These are phyloP conservation scores for Blastobotrys chiropterorum DNA, from an alignment of 805 yeast genomes.

Conservation along the genomic window DNA sequence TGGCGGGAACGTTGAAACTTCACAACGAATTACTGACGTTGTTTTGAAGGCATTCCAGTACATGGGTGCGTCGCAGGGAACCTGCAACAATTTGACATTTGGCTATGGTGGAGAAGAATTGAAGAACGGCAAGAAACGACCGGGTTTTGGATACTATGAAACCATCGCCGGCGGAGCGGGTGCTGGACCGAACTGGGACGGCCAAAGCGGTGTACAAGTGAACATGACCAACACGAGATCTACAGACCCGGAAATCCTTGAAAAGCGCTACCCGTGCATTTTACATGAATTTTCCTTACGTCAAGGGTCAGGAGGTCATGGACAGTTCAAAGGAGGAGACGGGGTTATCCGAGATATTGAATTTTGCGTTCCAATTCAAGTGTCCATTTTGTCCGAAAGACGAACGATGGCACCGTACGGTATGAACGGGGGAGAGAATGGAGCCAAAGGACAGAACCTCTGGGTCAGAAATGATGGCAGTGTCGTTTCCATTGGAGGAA, in stretches of 20 bases:
- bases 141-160: slow-evolving; percentile 86
- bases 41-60: slow-evolving; percentile 79
- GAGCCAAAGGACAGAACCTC: slow-evolving; percentile 60
- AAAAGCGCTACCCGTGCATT: slow-evolving; percentile 80
- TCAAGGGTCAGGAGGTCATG: slow-evolving; percentile 72
- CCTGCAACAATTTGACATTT: slow-evolving; percentile 89
- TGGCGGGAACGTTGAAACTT: slow-evolving; percentile 91
- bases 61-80: slow-evolving; percentile 94
- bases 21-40: slow-evolving; percentile 89
- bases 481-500: slow-evolving; percentile 54
- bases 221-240: slow-evolving; percentile 92
- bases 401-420: slow-evolving; percentile 85
- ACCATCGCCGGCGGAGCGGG: slow-evolving; percentile 96
- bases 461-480: slow-evolving; percentile 33
- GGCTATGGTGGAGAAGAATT: slow-evolving; percentile 61
- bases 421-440: slow-evolving; percentile 73
- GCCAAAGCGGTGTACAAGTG: slow-evolving; percentile 85
- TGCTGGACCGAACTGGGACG: slow-evolving; percentile 82
- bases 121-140: slow-evolving; percentile 36
- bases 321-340: slow-evolving; percentile 69
- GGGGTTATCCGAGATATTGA: slow-evolving; percentile 85
- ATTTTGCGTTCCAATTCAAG: slow-evolving; percentile 63
- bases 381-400: slow-evolving; percentile 80
- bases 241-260: slow-evolving; percentile 86
- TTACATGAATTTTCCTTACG: slow-evolving; percentile 68